A percentile compares a stretch with the other conserved stretches of the same genome.
Conservation (phyloP, 139 green algal genomes). For the Volvox reticuliferus region DNA sequence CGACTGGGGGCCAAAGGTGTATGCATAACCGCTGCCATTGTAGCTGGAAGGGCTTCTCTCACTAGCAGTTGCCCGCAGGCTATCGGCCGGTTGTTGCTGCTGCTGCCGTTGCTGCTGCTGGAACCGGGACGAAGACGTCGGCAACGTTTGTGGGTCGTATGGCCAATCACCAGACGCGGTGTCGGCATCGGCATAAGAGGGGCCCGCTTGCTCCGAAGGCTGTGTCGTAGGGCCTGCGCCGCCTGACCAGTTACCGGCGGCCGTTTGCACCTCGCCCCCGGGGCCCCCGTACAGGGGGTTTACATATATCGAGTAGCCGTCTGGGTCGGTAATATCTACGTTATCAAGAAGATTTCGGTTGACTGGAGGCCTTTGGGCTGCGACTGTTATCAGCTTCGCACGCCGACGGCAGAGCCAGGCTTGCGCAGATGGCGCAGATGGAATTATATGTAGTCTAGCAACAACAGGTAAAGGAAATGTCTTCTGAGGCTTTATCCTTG, state of each 20-base stretch:
- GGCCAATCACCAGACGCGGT: background rate
- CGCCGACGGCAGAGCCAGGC: no score
- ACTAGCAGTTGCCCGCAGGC: no score
- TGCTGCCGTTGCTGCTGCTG: background rate
- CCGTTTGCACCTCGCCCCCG: background rate
- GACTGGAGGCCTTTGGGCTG: background rate
- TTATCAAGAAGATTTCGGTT: conserved; percentile 24
- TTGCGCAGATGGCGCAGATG: no score
- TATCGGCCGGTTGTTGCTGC: background rate
- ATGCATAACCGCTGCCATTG: background rate
- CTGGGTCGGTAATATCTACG: background rate
- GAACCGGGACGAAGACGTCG: background rate
- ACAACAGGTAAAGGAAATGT: background rate
- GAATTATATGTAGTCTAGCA: background rate
- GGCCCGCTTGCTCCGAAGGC: background rate
- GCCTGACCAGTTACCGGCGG: background rate
- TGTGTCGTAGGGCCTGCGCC: background rate
- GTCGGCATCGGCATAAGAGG: background rate
- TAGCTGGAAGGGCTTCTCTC: no score
- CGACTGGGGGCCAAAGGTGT: background rate
- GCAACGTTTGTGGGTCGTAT: background rate
- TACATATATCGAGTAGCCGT: background rate
- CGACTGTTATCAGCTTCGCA: background rate
- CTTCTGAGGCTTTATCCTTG: no score
- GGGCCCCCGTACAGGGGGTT: background rate